A percentile compares a stretch with the other conserved stretches of the same genome.
Evolutionary conservation across 2,329 filamentous ascomycete species (phyloP).

Genomic region (Aspergillus candidus): DNA sequence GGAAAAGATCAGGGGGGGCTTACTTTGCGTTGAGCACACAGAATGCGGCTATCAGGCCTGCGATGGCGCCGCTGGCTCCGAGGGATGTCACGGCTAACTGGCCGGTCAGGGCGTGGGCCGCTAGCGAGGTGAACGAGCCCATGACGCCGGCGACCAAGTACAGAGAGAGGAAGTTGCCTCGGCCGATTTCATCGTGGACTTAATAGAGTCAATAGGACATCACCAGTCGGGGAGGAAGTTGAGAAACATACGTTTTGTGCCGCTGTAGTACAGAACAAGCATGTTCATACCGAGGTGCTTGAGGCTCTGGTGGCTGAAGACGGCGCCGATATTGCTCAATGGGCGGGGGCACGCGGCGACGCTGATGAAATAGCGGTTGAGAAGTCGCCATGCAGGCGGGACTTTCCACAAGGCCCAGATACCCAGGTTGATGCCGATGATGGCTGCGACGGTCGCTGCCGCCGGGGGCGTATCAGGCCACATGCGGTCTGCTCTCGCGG

Average conservation of each 20-base stretch:
- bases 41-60: slow-evolving; percentile 46
- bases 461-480: slow-evolving; percentile 47
- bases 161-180: slow-evolving; percentile 50
- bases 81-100: slow-evolving; percentile 43
- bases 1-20: slow-evolving; percentile 7
- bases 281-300: slow-evolving; percentile 51
- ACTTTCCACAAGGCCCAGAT: slow-evolving; percentile 49
- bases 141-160: slow-evolving; percentile 45
- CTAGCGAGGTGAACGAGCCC: slow-evolving; percentile 44
- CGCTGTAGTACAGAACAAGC: slow-evolving; percentile 49
- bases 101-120: slow-evolving; percentile 38
- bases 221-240: too few species aligned
- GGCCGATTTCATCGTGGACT: slow-evolving; percentile 52
- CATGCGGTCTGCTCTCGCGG: slow-evolving; percentile 42
- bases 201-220: slow-evolving; percentile 10
- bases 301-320: slow-evolving; percentile 53
- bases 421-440: slow-evolving; percentile 47
- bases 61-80: slow-evolving; percentile 47
- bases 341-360: slow-evolving; percentile 49
- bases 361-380: slow-evolving; percentile 53
- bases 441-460: slow-evolving; percentile 45
- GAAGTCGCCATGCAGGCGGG: slow-evolving; percentile 49
- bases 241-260: slow-evolving; percentile 39
- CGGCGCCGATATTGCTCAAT: slow-evolving; percentile 47
- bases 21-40: slow-evolving; percentile 45